These are phyloP conservation scores for Saccharum spontaneum DNA, from an alignment of 176 grass and related monocot genomes.

Conservation along the genomic window DNA sequence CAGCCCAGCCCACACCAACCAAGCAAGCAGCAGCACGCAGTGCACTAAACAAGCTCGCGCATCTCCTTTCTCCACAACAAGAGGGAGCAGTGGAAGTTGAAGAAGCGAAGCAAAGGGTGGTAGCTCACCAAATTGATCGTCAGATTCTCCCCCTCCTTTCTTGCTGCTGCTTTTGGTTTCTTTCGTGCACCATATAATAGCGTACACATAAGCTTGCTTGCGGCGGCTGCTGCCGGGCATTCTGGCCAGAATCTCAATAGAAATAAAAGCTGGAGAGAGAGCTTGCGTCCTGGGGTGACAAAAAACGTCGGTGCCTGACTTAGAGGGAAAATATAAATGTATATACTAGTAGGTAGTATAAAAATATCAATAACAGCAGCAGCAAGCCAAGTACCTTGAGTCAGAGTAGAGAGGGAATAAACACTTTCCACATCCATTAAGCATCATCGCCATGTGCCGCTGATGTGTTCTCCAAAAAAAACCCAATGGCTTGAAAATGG, in stretches of 20 bases:
- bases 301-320: conserved; percentile 36
- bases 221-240: background rate
- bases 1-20: background rate
- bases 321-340: background rate
- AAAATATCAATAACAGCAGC: background rate
- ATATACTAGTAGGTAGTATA: background rate
- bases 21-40: background rate
- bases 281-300: conserved; percentile 32
- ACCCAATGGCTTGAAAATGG: background rate
- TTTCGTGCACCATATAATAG: background rate
- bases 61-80: conserved; percentile 20
- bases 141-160: conserved; percentile 40
- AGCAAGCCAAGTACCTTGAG: conserved; percentile 2
- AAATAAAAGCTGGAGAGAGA: conserved; percentile 16
- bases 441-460: conserved; percentile 33
- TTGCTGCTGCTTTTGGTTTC: conserved; percentile 40
- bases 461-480: conserved; percentile 25
- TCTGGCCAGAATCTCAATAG: conserved; percentile 49
- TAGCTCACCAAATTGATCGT: conserved; percentile 60
- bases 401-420: background rate
- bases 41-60: conserved; percentile 32
- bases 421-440: conserved; percentile 20
- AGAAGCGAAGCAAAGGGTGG: background rate
- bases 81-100: background rate
- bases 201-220: background rate